phyloP scores from a whole-genome alignment of 2,329 filamentous ascomycete genomes.

The Penicillium concentricum region DNA sequence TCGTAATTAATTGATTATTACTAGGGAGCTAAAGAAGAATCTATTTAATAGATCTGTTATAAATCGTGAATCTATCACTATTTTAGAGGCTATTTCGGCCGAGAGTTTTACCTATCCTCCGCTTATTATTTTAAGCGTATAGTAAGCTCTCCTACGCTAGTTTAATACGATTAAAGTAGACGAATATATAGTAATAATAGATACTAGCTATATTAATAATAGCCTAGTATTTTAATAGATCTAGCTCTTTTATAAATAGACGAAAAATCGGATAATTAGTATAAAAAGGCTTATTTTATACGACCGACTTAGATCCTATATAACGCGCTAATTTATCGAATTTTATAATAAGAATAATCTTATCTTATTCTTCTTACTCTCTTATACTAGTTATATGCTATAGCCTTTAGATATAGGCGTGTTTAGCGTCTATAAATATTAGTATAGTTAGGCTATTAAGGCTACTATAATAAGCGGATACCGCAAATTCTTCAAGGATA shows the following conservation, averaged over 20 bases:
- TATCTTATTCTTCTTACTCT: not conserved
- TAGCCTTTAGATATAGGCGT: not conserved
- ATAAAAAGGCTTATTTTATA: not conserved
- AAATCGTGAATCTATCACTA: not conserved
- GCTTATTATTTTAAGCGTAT: not conserved
- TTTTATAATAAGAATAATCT: not conserved
- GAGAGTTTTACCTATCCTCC: not conserved
- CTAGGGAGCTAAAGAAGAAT: not conserved
- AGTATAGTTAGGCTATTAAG: not conserved
- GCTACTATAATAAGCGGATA: not conserved
- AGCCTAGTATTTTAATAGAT: not conserved
- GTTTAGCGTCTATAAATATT: not conserved
- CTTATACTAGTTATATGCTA: not conserved
- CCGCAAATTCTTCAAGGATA: not conserved
- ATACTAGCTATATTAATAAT: not conserved
- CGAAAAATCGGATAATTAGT: not conserved
- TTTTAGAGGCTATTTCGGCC: not conserved
- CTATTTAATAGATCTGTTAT: not conserved
- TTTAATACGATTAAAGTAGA: not conserved
- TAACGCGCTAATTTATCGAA: not conserved
- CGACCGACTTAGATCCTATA: not conserved
- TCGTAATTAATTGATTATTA: not conserved
- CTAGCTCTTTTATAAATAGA: not conserved
- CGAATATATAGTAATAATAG: not conserved
- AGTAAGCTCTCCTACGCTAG: not conserved